These are phyloP conservation scores for Diaporthe sp. DNA, from an alignment of 2,329 filamentous ascomycete genomes.

Conservation along the genomic window DNA sequence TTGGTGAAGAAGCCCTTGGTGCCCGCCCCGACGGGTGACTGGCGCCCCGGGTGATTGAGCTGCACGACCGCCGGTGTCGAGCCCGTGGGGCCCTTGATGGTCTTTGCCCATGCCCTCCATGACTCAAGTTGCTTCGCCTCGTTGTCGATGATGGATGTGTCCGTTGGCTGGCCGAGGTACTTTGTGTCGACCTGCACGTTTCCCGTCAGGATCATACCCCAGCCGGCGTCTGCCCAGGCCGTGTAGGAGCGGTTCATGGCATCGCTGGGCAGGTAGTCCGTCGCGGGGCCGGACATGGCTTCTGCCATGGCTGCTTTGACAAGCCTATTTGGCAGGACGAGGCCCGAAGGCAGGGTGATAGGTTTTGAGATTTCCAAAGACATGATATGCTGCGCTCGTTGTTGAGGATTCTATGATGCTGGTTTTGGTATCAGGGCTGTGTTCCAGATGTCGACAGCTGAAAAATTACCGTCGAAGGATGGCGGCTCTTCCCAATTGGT, in stretches of 20 bases:
- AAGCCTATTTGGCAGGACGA: constrained; percentile 68
- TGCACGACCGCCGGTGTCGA: constrained; percentile 71
- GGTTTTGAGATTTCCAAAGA: constrained; percentile 51
- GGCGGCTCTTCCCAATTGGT: neutral
- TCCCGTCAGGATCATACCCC: constrained; percentile 65
- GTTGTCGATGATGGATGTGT: constrained; percentile 50
- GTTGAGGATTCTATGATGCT: neutral
- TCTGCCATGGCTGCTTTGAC: constrained; percentile 65
- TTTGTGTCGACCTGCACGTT: constrained; percentile 58
- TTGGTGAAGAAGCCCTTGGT: constrained; percentile 61
- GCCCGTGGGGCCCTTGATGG: constrained; percentile 57
- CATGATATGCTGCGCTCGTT: constrained; percentile 11
- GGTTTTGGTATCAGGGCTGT: neutral
- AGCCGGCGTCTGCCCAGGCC: constrained; percentile 66
- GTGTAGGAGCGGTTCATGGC: constrained; percentile 60
- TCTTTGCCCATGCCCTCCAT: constrained; percentile 58
- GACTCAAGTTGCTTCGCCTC: constrained; percentile 47
- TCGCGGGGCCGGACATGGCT: constrained; percentile 50
- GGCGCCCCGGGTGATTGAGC: constrained; percentile 73
- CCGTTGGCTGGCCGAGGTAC: constrained; percentile 52
- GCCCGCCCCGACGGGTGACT: constrained; percentile 50
- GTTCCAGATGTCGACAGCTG: neutral
- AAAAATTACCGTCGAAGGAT: neutral
- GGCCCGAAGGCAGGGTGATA: constrained; percentile 65
- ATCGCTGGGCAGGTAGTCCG: constrained; percentile 56